Conservation (phyloP, 805 yeast species). For the Candida oleophila region DNA sequence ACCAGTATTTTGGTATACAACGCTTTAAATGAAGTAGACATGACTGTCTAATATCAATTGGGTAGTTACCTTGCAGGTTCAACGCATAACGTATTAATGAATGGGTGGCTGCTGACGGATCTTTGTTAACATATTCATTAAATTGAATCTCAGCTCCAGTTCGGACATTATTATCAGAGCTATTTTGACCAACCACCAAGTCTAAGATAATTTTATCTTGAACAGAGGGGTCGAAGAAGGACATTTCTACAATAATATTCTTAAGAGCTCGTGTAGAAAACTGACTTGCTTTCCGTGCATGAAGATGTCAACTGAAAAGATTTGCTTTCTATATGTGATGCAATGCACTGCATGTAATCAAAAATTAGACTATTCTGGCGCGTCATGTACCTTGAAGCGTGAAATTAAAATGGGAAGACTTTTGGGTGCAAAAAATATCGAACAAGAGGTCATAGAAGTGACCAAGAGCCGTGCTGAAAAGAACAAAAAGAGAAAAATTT, state of each 20-base stretch:
- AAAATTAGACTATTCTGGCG: background rate
- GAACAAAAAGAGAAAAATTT: too few species aligned
- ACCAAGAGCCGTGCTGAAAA: too few species aligned
- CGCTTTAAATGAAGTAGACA: conserved; percentile 66
- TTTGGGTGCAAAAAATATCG: background rate
- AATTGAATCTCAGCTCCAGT: conserved; percentile 52
- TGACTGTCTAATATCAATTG: conserved; percentile 53
- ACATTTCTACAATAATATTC: background rate
- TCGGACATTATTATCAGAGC: conserved; percentile 53
- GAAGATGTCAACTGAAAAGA: background rate
- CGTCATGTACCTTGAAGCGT: background rate
- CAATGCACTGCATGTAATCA: background rate
- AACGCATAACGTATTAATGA: conserved; percentile 44
- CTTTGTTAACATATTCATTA: conserved; percentile 34
- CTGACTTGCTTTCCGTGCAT: background rate
- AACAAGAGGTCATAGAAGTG: too few species aligned
- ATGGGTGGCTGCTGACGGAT: conserved; percentile 50
- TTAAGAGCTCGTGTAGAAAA: background rate
- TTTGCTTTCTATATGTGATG: background rate
- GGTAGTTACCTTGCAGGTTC: conserved; percentile 12
- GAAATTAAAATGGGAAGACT: background rate
- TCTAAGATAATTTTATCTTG: conserved; percentile 2
- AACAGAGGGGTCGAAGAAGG: background rate
- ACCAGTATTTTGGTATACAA: conserved; percentile 74
- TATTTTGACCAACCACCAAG: conserved; percentile 27